Base-by-base conservation (phyloP, 495 filamentous ascomycete species). In the Neurospora pannonica region DNA sequence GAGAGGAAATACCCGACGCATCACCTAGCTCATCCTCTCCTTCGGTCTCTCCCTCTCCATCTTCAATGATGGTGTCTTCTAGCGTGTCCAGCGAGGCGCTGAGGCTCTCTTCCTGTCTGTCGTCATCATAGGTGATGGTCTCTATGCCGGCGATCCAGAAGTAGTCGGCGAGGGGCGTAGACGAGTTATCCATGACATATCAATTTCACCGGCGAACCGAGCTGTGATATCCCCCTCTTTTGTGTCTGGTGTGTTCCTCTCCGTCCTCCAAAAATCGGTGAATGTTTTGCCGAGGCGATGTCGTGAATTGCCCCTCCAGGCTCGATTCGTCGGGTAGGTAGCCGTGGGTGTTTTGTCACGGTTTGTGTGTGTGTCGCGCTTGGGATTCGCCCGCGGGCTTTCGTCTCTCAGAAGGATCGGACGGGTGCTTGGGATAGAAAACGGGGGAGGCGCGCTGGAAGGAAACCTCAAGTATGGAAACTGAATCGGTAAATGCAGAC, bases 101-200 rank as follows among this genome's bases (percentile, higher is more conserved):
- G 76, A 21, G 72, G 38, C 1, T 42, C 43, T 39, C 69, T 73
- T 71, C 54, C 28, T 67, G 28, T 67, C 28, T 34, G 37, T 34
- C 82, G 75, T 90, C 88, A 73, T 87, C 84, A 81, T 90, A 91
- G 60, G 88, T 86, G 75, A 88, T 83, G 69, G 92, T 92, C 83
- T 94, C 93, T 78, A 97, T 90, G 82, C 96, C 96, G 76, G 93
- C 94, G 76, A 99, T 98, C 93, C 96, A 99, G 85, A 99, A 99
- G 85, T 97, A 98, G 83, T 99, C 96, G 80, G 96, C 96, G 75
- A 99, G 90, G 75, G 96, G 96, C 71, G 92, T 87, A 74, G 91
- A 90, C 28, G 92, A 87, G 80, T 79, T 82, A 71, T 87, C 87
- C 87, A 89, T 89, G 81, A 79, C 85, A 86, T 85, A 79, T 77